These are phyloP conservation scores for Amylocarpus encephaloides DNA, from an alignment of 2,329 filamentous ascomycete species.

Conservation along the genomic window DNA sequence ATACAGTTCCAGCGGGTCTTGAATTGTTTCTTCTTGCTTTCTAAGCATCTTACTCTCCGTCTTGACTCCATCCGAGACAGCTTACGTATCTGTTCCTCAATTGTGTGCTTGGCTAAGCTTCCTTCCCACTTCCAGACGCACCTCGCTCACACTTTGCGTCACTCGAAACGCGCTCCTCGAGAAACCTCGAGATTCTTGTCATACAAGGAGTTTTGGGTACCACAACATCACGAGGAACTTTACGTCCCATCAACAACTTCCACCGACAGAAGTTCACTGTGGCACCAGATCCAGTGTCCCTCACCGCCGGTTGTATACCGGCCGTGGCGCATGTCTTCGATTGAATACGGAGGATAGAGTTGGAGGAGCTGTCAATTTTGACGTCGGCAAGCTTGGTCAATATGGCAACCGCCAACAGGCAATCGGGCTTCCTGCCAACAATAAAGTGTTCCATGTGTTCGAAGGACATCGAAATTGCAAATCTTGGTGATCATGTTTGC, in stretches of 20 bases:
- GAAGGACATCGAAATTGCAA: slow-evolving; percentile 70
- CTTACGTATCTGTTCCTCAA: neutral
- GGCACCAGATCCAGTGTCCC: neutral
- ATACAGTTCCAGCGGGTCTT: slow-evolving; percentile 12
- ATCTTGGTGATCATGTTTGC: slow-evolving; percentile 83
- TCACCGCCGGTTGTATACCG: slow-evolving; percentile 10
- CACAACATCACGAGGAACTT: too few relatives aligned
- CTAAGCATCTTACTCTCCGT: neutral
- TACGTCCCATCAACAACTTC: too few relatives aligned
- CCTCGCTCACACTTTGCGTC: too few relatives aligned
- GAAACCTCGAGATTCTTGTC: too few relatives aligned
- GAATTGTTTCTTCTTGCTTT: slow-evolving; percentile 2
- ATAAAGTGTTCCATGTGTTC: slow-evolving; percentile 85
- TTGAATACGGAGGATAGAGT: neutral
- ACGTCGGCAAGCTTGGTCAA: slow-evolving; percentile 4
- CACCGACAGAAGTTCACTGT: neutral
- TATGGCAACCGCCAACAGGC: slow-evolving; percentile 33
- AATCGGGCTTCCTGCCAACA: slow-evolving; percentile 67
- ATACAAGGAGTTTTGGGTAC: too few relatives aligned
- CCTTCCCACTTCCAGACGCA: too few relatives aligned
- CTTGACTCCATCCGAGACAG: neutral
- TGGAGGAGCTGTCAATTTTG: slow-evolving; percentile 9
- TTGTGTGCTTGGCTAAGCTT: too few relatives aligned
- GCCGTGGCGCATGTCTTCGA: slow-evolving; percentile 16
- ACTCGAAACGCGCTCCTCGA: neutral